Percentiles rank a stretch among this genome's conserved stretches.
Evolutionary conservation across 306 rosid species (phyloP).

Genomic region (Lablab purpureus): DNA sequence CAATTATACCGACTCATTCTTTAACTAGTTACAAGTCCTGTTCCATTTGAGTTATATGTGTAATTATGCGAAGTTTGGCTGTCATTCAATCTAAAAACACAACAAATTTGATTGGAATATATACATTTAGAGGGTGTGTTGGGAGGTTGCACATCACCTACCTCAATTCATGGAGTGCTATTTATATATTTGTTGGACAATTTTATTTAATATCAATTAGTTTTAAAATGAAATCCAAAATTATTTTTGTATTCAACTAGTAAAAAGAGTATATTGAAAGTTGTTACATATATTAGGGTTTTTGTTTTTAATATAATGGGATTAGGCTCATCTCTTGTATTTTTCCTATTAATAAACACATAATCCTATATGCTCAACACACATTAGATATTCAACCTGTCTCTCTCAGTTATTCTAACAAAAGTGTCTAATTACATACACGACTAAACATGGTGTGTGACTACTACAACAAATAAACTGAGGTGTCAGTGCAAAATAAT

Average conservation of each 20-base stretch:
- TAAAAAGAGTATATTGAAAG: not conserved
- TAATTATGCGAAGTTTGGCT: conserved; percentile 1
- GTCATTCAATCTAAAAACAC: not conserved
- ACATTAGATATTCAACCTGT: too few species aligned
- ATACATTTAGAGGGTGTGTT: not conserved
- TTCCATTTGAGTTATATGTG: not conserved
- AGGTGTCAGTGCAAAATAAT: not conserved
- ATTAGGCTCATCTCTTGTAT: too few species aligned
- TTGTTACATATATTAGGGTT: too few species aligned
- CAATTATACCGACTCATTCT: not conserved
- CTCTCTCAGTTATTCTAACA: too few species aligned
- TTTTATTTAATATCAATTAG: too few species aligned
- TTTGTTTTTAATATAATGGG: too few species aligned
- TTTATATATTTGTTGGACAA: too few species aligned
- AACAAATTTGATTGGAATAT: not conserved
- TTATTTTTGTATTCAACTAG: not conserved
- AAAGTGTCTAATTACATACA: conserved; percentile 10
- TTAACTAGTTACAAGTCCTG: not conserved
- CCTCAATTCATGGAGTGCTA: too few species aligned
- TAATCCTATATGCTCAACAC: too few species aligned
- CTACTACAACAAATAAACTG: conserved; percentile 25
- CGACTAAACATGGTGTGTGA: not conserved
- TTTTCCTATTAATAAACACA: too few species aligned
- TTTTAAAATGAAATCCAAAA: too few species aligned
- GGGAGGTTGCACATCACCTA: too few species aligned